phyloP scores from a whole-genome alignment of 495 filamentous ascomycete genomes.

The Thermochaetoides thermophila region DNA sequence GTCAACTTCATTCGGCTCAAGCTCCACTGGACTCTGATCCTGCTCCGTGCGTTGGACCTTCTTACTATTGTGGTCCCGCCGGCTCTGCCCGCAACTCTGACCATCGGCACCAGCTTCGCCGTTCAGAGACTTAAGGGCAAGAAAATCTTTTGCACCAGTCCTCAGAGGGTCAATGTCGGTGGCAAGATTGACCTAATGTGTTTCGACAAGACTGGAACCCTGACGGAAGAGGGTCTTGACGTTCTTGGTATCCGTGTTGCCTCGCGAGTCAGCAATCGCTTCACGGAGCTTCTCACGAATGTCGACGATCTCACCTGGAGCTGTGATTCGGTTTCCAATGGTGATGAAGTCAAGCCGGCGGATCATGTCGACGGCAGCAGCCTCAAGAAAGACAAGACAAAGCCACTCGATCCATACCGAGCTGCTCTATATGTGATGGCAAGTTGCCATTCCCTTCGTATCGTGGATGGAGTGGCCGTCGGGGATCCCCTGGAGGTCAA shows the following conservation, averaged over 20 bases:
- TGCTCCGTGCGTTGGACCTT: slow-evolving; percentile 82
- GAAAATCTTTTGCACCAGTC: slow-evolving; percentile 93
- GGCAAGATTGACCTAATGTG: slow-evolving; percentile 93
- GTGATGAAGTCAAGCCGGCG: slow-evolving; percentile 37
- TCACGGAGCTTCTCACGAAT: slow-evolving; percentile 32
- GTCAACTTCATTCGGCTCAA: slow-evolving; percentile 78
- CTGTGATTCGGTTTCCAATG: too few relatives aligned
- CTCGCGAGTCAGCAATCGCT: slow-evolving; percentile 40
- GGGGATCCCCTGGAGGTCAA: slow-evolving; percentile 94
- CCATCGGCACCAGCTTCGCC: slow-evolving; percentile 93
- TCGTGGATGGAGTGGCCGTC: slow-evolving; percentile 73
- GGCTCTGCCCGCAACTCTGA: slow-evolving; percentile 89
- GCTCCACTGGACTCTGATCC: slow-evolving; percentile 74
- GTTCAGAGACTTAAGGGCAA: slow-evolving; percentile 71
- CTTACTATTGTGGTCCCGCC: slow-evolving; percentile 98
- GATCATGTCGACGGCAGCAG: slow-evolving; percentile 45
- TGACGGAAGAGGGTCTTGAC: slow-evolving; percentile 95
- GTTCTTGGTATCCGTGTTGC: slow-evolving; percentile 78
- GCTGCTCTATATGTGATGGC: slow-evolving; percentile 86
- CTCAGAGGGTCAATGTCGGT: slow-evolving; percentile 88
- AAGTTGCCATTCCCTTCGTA: slow-evolving; percentile 84
- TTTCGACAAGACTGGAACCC: slow-evolving; percentile 96
- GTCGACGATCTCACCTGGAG: slow-evolving; percentile 36
- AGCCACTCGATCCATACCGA: too few relatives aligned
- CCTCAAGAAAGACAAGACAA: slow-evolving; percentile 47